Conservation (phyloP, 345 rosid species). For the Ceriops decandra region DNA sequence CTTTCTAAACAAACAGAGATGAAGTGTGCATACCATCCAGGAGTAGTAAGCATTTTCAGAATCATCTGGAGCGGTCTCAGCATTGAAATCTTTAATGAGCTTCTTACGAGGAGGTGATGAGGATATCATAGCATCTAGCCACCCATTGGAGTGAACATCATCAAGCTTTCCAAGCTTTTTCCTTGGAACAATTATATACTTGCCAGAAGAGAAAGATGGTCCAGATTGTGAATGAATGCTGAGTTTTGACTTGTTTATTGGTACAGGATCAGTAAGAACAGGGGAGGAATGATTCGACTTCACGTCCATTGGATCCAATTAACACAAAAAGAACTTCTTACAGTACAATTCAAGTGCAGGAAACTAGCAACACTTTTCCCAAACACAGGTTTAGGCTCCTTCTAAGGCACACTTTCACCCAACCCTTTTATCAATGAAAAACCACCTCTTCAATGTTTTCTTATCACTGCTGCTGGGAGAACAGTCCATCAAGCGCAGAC, state of each 20-base stretch:
- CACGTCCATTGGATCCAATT: constrained; percentile 53
- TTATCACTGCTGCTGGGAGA: constrained; percentile 58
- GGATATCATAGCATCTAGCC: constrained; percentile 93
- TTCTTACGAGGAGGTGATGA: constrained; percentile 93
- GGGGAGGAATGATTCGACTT: constrained; percentile 65
- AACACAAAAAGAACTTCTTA: constrained; percentile 22
- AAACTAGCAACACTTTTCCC: constrained; percentile 16
- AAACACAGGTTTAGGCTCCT: constrained; percentile 15
- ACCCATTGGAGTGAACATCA: constrained; percentile 84
- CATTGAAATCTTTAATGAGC: constrained; percentile 47
- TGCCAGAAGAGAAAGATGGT: constrained; percentile 47
- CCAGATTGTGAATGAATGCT: constrained; percentile 47
- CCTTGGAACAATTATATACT: constrained; percentile 42
- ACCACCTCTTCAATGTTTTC: constrained; percentile 93
- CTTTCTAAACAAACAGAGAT: neutral
- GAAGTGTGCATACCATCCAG: constrained; percentile 62
- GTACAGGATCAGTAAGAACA: constrained; percentile 60
- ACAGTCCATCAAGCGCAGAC: constrained; percentile 62
- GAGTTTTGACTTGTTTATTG: constrained; percentile 61
- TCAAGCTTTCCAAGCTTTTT: constrained; percentile 65
- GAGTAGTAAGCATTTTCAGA: constrained; percentile 51
- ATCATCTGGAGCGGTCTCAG: constrained; percentile 58
- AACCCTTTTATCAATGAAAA: constrained; percentile 82
- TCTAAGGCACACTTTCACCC: constrained; percentile 38
- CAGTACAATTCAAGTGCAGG: constrained; percentile 4